Evolutionary conservation across 73 alveolate species (phyloP).

Genomic region (Effrenium voratum): DNA sequence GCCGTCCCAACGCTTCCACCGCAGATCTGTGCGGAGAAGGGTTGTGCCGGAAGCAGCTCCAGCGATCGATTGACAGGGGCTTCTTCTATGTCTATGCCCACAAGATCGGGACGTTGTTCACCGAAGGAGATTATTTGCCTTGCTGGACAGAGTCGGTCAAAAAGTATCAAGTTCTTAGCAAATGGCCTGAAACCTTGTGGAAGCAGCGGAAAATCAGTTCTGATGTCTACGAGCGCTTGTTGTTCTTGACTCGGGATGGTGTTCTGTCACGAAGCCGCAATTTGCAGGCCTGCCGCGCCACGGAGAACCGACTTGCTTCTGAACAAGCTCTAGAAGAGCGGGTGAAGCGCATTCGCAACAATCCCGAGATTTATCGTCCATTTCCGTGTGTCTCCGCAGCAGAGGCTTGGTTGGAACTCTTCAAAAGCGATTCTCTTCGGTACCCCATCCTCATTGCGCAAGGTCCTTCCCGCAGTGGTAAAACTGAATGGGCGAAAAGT

Average conservation of each 20-base stretch:
- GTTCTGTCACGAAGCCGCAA: not conserved
- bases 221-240: not conserved
- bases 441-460: conserved; percentile 15
- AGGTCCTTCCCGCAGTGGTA: conserved; percentile 42
- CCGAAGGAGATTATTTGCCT: not conserved
- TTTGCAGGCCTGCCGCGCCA: not conserved
- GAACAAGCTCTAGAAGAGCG: not conserved
- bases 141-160: not conserved
- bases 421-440: not conserved
- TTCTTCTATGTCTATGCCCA: conserved; percentile 13
- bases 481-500: conserved; percentile 52
- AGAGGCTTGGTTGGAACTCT: not conserved
- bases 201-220: conserved; percentile 16
- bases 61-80: conserved; percentile 3
- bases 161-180: not conserved
- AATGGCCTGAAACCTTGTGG: conserved; percentile 5
- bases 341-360: not conserved
- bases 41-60: not conserved
- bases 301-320: not conserved
- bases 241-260: not conserved
- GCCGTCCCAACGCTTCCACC: conserved; percentile 1
- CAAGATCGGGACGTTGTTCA: conserved; percentile 11
- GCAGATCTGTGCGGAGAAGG: conserved; percentile 11
- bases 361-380: not conserved
- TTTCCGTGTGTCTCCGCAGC: not conserved